Evolutionary conservation across 495 filamentous ascomycete genomes (phyloP).

Genomic region (Penicillium herquei): DNA sequence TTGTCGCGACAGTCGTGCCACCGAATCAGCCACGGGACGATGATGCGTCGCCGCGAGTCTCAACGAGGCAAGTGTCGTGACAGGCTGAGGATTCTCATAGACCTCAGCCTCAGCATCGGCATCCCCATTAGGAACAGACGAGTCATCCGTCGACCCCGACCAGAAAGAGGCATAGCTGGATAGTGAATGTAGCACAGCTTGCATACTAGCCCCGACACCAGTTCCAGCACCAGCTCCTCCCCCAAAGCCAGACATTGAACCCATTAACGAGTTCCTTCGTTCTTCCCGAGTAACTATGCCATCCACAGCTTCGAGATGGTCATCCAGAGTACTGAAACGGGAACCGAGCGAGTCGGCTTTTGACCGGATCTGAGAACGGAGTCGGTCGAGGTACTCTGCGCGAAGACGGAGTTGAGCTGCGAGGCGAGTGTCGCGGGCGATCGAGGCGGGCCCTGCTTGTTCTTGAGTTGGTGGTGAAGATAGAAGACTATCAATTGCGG

Average conservation of each 20-base stretch:
- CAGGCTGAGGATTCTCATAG: not conserved
- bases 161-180: conserved; percentile 17
- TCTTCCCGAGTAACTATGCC: conserved; percentile 31
- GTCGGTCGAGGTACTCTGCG: conserved; percentile 38
- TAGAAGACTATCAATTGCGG: conserved; percentile 39
- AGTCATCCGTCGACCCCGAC: conserved; percentile 12
- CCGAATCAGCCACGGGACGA: conserved; percentile 22
- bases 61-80: conserved; percentile 17
- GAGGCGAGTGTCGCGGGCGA: conserved; percentile 31
- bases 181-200: conserved; percentile 17
- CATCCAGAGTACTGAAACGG: conserved; percentile 40
- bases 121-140: not conserved
- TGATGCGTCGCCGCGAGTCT: conserved; percentile 23
- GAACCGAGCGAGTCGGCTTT: conserved; percentile 36
- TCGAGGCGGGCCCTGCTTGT: conserved; percentile 9
- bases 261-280: conserved; percentile 12
- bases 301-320: conserved; percentile 43
- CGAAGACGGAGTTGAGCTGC: conserved; percentile 36
- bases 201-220: conserved; percentile 9
- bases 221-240: not conserved
- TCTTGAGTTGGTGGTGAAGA: conserved; percentile 21
- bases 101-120: not conserved
- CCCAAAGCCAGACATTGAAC: not conserved
- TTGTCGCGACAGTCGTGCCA: conserved; percentile 16
- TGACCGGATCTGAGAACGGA: conserved; percentile 34